phyloP scores from a whole-genome alignment of 148 eudicot species.

The Rhododendron griersonianum region DNA sequence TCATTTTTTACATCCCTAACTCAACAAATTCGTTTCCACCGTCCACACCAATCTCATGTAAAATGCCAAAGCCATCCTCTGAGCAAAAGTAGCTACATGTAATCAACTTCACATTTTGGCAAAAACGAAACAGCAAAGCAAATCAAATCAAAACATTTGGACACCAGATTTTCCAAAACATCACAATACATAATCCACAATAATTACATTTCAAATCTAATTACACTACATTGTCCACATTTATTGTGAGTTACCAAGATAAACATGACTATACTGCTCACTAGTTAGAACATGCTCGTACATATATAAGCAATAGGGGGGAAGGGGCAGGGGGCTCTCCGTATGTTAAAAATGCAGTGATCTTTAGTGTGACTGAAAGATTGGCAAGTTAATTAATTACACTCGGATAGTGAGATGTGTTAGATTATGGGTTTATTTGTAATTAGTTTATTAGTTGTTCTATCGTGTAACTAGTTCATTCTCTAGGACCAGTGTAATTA shows the following conservation, averaged over 20 bases:
- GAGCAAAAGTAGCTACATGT: constrained; percentile 16
- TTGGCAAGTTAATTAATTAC: background rate
- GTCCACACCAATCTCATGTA: constrained; percentile 7
- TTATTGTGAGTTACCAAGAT: background rate
- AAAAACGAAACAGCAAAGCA: background rate
- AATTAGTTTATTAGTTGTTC: too few relatives aligned
- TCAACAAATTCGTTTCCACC: constrained; percentile 13
- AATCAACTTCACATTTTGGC: constrained; percentile 11
- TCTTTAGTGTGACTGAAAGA: background rate
- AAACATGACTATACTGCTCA: background rate
- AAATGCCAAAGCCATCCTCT: constrained; percentile 31
- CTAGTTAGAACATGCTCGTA: background rate
- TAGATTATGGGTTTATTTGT: too few relatives aligned
- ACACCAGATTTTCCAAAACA: background rate
- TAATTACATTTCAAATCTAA: background rate
- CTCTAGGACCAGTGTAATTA: too few relatives aligned
- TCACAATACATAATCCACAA: background rate
- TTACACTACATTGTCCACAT: background rate
- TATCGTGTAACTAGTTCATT: too few relatives aligned
- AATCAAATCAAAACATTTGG: background rate
- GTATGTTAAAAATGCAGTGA: background rate
- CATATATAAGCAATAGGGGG: background rate
- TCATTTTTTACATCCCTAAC: constrained; percentile 24
- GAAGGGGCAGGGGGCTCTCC: background rate
- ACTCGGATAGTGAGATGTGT: background rate